Percentiles rank a stretch among this genome's conserved stretches.
phyloP scores from a whole-genome alignment of 78 protist species.

The Pelomyxa schiedti region DNA sequence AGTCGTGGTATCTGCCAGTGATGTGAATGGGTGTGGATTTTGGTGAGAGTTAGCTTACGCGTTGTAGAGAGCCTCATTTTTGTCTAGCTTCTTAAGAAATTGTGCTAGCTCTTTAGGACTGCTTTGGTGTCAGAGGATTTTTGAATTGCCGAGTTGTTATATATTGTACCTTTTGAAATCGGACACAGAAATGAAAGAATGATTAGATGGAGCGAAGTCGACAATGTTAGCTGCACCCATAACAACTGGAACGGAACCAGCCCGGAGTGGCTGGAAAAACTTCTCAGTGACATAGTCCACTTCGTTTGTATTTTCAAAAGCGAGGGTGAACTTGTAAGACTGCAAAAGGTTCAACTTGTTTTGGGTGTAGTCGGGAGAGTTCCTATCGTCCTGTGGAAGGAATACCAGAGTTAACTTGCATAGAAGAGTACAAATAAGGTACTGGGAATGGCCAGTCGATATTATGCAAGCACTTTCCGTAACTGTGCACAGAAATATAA shows the following conservation, averaged over 20 bases:
- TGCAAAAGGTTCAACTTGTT: neutral
- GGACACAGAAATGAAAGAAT: neutral
- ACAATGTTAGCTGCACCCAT: slow-evolving; percentile 2
- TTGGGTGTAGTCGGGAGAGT: neutral
- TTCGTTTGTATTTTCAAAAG: neutral
- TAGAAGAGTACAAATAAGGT: neutral
- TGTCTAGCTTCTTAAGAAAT: neutral
- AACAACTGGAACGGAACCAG: slow-evolving; percentile 1
- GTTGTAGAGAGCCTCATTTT: neutral
- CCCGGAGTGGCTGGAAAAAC: slow-evolving; percentile 3
- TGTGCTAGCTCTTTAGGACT: slow-evolving; percentile 3
- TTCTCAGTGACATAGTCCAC: slow-evolving; percentile 4
- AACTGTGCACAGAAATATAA: neutral
- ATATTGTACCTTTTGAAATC: neutral
- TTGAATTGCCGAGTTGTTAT: too few relatives aligned
- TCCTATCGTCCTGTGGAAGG: neutral
- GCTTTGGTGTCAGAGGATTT: too few relatives aligned
- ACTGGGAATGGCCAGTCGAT: neutral
- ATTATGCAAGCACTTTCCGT: slow-evolving; percentile 1
- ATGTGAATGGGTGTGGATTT: neutral
- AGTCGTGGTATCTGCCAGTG: neutral
- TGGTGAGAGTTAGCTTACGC: neutral
- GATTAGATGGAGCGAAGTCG: neutral
- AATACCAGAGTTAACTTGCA: neutral
- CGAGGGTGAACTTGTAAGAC: neutral